These are phyloP conservation scores for Zoysia matrella DNA, from an alignment of 202 grass and related monocot species.

Conservation along the genomic window DNA sequence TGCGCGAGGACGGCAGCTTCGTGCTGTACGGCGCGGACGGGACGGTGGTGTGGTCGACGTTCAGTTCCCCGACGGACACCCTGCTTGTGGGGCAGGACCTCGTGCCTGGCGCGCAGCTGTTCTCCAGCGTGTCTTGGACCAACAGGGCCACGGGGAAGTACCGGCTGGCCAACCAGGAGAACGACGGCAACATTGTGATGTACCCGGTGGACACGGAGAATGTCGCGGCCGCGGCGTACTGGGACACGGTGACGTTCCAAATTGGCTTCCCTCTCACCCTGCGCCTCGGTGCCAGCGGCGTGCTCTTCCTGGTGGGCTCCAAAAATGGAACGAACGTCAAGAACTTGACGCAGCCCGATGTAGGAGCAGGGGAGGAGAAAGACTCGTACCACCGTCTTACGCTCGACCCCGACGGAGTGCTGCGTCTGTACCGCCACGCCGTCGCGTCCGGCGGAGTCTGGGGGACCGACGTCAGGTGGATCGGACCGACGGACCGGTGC, in stretches of 20 bases:
- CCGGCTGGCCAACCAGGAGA: slow-evolving; percentile 47
- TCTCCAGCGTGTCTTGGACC: slow-evolving; percentile 39
- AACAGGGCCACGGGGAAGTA: slow-evolving; percentile 39
- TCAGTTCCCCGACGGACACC: slow-evolving; percentile 40
- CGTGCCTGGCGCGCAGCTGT: slow-evolving; percentile 31
- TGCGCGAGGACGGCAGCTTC: slow-evolving; percentile 50
- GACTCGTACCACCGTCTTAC: slow-evolving; percentile 25
- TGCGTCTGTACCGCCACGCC: slow-evolving; percentile 46
- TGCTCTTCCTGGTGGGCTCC: slow-evolving; percentile 32
- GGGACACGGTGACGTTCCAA: slow-evolving; percentile 39
- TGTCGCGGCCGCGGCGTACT: slow-evolving; percentile 27
- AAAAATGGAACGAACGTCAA: slow-evolving; percentile 38
- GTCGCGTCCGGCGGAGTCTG: slow-evolving; percentile 6
- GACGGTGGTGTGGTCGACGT: slow-evolving; percentile 33
- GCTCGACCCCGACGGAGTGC: slow-evolving; percentile 41
- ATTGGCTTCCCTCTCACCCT: slow-evolving; percentile 41
- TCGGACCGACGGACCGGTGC: slow-evolving; percentile 30
- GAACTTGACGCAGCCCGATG: slow-evolving; percentile 31
- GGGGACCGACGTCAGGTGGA: slow-evolving; percentile 17
- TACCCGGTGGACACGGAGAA: slow-evolving; percentile 49
- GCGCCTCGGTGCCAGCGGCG: slow-evolving; percentile 30
- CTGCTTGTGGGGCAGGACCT: slow-evolving; percentile 44
- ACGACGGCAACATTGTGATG: slow-evolving; percentile 51
- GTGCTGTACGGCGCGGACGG: slow-evolving; percentile 34
- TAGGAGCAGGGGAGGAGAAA: not conserved